Percentiles rank a stretch among this genome's conserved stretches.
phyloP scores from a whole-genome alignment of 805 yeast species.

The Scheffersomyces amazonensis region DNA sequence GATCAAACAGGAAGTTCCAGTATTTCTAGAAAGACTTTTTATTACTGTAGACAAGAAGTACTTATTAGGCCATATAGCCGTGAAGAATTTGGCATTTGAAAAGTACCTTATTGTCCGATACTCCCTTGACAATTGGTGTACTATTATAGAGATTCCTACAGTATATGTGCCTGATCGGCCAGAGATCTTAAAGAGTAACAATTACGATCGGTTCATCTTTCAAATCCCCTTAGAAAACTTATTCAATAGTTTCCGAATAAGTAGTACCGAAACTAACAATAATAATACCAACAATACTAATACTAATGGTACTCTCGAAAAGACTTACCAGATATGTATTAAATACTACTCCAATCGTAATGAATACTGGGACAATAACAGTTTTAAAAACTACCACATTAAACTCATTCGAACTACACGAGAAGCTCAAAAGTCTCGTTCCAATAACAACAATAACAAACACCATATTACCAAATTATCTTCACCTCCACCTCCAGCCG shows the following conservation, averaged over 20 bases:
- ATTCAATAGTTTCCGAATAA: slow-evolving; percentile 27
- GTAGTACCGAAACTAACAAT: slow-evolving; percentile 4
- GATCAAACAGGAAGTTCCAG: slow-evolving; percentile 36
- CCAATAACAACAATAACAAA: background rate
- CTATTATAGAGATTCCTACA: slow-evolving; percentile 68
- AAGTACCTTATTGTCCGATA: slow-evolving; percentile 71
- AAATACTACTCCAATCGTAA: slow-evolving; percentile 45
- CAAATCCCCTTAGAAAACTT: slow-evolving; percentile 49
- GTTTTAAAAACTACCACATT: slow-evolving; percentile 54
- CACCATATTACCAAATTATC: background rate
- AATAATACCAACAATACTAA: background rate
- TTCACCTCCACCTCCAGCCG: background rate
- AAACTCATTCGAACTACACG: slow-evolving; percentile 30
- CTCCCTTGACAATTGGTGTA: slow-evolving; percentile 76
- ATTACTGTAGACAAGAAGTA: slow-evolving; percentile 55
- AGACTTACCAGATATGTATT: slow-evolving; percentile 49
- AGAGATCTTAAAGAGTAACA: slow-evolving; percentile 42
- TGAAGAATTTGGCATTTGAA: slow-evolving; percentile 65
- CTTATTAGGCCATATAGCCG: slow-evolving; percentile 74
- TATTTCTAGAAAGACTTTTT: slow-evolving; percentile 65
- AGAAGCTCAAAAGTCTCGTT: background rate
- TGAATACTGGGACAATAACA: slow-evolving; percentile 81
- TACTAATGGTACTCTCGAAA: slow-evolving; percentile 8
- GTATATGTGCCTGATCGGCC: slow-evolving; percentile 56
- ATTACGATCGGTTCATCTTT: slow-evolving; percentile 72